Conservation (phyloP, 192 early-diverging fungal genomes). For the Linnemannia zychae region DNA sequence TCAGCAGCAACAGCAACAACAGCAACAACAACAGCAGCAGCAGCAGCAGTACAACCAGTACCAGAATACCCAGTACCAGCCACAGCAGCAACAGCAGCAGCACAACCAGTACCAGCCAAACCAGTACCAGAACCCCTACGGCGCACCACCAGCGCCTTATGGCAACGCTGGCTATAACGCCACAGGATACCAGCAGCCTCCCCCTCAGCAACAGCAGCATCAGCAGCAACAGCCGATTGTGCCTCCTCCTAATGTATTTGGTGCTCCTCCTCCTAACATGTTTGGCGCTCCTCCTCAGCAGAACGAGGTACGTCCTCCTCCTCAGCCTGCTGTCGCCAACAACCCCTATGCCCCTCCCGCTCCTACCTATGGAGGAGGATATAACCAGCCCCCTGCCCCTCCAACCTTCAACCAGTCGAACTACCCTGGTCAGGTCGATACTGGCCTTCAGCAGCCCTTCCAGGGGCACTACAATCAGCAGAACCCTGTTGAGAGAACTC, state of each 20-base stretch:
- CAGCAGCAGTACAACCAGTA: conserved; percentile 51
- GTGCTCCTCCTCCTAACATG: conserved; percentile 28
- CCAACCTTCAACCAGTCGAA: conserved; percentile 38
- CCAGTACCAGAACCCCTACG: conserved; percentile 30
- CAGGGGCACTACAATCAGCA: conserved; percentile 37
- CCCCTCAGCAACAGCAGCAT: conserved; percentile 32
- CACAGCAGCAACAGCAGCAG: conserved; percentile 17
- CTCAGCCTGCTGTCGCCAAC: conserved; percentile 39
- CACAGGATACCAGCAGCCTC: conserved; percentile 35
- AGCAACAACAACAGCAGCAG: conserved; percentile 30
- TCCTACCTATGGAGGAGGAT: conserved; percentile 32
- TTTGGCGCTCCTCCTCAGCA: conserved; percentile 43
- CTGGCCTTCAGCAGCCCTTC: conserved; percentile 30
- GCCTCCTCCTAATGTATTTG: conserved; percentile 38
- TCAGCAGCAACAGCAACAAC: conserved; percentile 40
- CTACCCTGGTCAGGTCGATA: conserved; percentile 26
- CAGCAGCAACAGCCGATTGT: conserved; percentile 39
- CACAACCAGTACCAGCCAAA: conserved; percentile 13
- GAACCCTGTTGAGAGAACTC: conserved; percentile 41
- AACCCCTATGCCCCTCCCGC: conserved; percentile 47
- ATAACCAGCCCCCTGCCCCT: conserved; percentile 28
- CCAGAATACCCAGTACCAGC: conserved; percentile 50
- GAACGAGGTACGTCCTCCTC: conserved; percentile 51
- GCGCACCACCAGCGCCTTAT: conserved; percentile 27
- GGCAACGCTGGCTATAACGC: conserved; percentile 48